Conservation (phyloP, 176 grass and related monocot genomes). For the Rhynchospora pubera region DNA sequence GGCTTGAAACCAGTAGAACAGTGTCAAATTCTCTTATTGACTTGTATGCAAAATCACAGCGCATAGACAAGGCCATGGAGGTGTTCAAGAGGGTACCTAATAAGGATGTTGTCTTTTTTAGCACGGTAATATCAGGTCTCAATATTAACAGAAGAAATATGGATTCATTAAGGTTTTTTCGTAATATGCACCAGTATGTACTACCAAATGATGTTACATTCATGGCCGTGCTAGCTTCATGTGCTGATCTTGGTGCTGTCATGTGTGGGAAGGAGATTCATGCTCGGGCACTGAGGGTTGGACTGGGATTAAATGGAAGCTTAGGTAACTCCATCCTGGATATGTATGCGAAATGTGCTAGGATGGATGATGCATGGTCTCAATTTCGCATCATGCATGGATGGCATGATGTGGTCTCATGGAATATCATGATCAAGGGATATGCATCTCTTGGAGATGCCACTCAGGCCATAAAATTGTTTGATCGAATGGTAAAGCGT, state of each 20-base stretch:
- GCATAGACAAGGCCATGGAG: constrained; percentile 76
- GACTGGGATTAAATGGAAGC: constrained; percentile 50
- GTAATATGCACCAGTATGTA: constrained; percentile 67
- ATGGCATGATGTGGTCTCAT: constrained; percentile 73
- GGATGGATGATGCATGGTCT: constrained; percentile 59
- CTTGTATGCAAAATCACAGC: constrained; percentile 79
- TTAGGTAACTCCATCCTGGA: constrained; percentile 79
- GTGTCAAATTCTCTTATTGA: constrained; percentile 65
- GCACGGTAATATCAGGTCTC: constrained; percentile 75
- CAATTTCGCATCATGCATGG: constrained; percentile 45
- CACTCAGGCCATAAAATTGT: constrained; percentile 50
- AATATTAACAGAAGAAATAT: constrained; percentile 68
- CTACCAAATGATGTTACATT: constrained; percentile 75
- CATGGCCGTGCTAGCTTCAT: constrained; percentile 64
- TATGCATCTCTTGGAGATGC: constrained; percentile 52
- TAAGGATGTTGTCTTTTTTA: constrained; percentile 81
- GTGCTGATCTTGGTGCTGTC: constrained; percentile 56
- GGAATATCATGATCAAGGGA: constrained; percentile 85
- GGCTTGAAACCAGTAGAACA: constrained; percentile 36
- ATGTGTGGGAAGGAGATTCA: constrained; percentile 86
- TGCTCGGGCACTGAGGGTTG: constrained; percentile 59
- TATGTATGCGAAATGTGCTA: constrained; percentile 85
- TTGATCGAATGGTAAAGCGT: constrained; percentile 51
- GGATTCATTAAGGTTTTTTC: constrained; percentile 78
- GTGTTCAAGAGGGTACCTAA: constrained; percentile 67